Evolutionary conservation across 2,329 filamentous ascomycete species (phyloP).

Genomic region (Pseudogymnoascus sp.): DNA sequence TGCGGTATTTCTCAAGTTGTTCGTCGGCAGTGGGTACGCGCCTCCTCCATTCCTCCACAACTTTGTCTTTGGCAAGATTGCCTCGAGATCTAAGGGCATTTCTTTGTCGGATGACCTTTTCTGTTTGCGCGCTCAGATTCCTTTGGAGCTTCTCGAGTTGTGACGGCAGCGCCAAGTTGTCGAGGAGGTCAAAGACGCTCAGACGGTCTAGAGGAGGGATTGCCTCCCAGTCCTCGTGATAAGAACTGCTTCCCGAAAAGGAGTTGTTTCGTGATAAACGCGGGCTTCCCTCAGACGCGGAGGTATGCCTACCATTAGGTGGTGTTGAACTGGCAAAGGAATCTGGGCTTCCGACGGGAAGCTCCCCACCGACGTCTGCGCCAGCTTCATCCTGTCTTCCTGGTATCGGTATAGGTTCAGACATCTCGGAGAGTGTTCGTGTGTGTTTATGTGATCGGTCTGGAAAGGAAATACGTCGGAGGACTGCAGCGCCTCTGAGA

Average conservation of each 20-base stretch:
- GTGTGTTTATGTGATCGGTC: conserved; percentile 29
- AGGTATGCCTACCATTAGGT: conserved; percentile 39
- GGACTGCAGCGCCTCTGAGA: conserved; percentile 33
- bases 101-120: conserved; percentile 75
- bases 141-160: conserved; percentile 86
- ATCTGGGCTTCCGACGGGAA: not conserved
- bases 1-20: conserved; percentile 82
- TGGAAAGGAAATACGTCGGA: conserved; percentile 34
- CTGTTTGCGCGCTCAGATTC: conserved; percentile 70
- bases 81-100: conserved; percentile 71
- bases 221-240: conserved; percentile 79
- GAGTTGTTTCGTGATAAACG: conserved; percentile 67
- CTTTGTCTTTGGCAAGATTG: conserved; percentile 71
- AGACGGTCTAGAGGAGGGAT: conserved; percentile 84
- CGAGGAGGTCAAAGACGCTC: conserved; percentile 84
- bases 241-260: conserved; percentile 76
- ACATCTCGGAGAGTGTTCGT: conserved; percentile 37
- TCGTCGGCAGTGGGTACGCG: conserved; percentile 82
- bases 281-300: conserved; percentile 39
- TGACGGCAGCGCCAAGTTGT: conserved; percentile 85
- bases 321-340: conserved; percentile 40
- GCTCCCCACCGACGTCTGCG: not conserved
- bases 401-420: conserved; percentile 32
- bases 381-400: conserved; percentile 11
- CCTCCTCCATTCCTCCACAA: conserved; percentile 87